Evolutionary conservation across 179 eudicot genomes (phyloP).

Genomic region (Beta macrorhiza): DNA sequence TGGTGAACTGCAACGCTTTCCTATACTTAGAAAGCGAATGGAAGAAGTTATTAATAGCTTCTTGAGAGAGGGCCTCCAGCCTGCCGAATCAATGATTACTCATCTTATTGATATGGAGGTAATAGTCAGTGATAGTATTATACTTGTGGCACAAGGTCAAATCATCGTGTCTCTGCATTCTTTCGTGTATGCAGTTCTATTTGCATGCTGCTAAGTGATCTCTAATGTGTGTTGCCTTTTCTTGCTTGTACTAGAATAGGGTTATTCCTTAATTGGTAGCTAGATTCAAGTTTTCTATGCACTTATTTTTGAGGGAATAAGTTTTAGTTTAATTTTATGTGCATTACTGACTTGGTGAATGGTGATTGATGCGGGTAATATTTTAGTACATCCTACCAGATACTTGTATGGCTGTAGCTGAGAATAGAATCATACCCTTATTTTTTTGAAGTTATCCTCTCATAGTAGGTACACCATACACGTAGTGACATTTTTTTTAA

Average conservation of each 20-base stretch:
- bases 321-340: not conserved
- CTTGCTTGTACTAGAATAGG: conserved; percentile 6
- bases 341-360: not conserved
- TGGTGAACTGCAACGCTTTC: conserved; percentile 79
- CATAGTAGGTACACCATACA: too few species aligned
- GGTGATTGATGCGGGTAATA: not conserved
- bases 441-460: too few species aligned
- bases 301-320: not conserved
- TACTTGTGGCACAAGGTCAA: not conserved
- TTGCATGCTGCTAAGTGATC: not conserved
- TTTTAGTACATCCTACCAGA: not conserved
- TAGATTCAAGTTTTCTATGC: not conserved
- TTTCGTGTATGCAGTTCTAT: not conserved
- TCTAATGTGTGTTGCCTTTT: not conserved
- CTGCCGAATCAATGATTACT: conserved; percentile 78
- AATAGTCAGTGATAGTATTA: conserved; percentile 9
- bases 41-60: conserved; percentile 82
- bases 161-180: not conserved
- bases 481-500: too few species aligned
- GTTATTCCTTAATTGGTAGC: not conserved
- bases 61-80: conserved; percentile 77
- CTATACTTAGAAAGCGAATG: conserved; percentile 77
- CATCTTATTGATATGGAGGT: conserved; percentile 99
- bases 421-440: not conserved
- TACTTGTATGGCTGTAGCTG: not conserved